phyloP scores from a whole-genome alignment of 805 yeast genomes.

The Pichia insulana region DNA sequence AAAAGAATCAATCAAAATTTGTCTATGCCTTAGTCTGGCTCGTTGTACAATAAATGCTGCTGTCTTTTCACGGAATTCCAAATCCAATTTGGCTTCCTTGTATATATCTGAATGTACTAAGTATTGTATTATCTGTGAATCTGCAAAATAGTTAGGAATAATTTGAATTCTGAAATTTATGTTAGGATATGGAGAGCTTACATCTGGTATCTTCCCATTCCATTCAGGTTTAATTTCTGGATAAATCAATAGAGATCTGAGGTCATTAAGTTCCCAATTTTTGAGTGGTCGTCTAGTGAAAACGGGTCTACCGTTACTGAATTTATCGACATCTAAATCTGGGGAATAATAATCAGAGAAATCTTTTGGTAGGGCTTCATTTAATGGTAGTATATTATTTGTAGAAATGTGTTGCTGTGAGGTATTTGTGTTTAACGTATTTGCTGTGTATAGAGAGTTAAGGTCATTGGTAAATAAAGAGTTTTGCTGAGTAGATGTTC shows the following conservation, averaged over 20 bases:
- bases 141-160: conserved; percentile 45
- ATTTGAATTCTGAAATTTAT: conserved; percentile 38
- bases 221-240: conserved; percentile 45
- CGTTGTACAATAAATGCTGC: conserved; percentile 55
- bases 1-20: conserved; percentile 20
- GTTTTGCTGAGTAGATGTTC: conserved; percentile 14
- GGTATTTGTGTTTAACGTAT: conserved; percentile 14
- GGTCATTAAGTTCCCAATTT: conserved; percentile 67
- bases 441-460: conserved; percentile 23
- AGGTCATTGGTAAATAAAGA: conserved; percentile 20
- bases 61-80: conserved; percentile 44
- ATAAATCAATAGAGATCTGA: conserved; percentile 54
- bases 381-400: conserved; percentile 24
- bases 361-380: conserved; percentile 44
- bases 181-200: conserved; percentile 25
- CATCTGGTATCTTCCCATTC: conserved; percentile 42
- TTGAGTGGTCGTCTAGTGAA: conserved; percentile 55
- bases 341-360: conserved; percentile 51
- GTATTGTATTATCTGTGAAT: conserved; percentile 37
- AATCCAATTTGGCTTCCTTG: conserved; percentile 50
- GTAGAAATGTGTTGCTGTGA: not conserved
- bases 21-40: conserved; percentile 41
- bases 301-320: conserved; percentile 51
- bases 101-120: conserved; percentile 57
- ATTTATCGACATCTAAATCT: conserved; percentile 40